A percentile compares a stretch with the other conserved stretches of the same genome.
These are phyloP conservation scores for Batrachochytrium dendrobatidis DNA, from an alignment of 371 early-diverging fungal genomes.

Conservation along the genomic window DNA sequence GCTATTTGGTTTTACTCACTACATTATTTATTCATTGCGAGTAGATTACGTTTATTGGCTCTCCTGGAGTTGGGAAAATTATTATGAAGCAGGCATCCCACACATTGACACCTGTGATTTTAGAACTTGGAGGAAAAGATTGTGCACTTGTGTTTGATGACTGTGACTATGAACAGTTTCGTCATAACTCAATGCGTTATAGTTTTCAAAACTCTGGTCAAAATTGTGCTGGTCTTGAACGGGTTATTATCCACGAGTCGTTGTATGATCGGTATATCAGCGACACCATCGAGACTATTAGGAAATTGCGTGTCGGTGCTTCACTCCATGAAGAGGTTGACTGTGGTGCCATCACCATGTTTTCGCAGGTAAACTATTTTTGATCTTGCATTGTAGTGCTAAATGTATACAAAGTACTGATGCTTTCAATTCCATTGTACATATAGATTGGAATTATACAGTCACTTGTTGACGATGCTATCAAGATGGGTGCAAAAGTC, in stretches of 20 bases:
- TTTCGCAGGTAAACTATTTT: constrained; percentile 4
- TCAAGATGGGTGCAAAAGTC: constrained; percentile 66
- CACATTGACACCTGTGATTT: constrained; percentile 72
- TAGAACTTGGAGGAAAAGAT: constrained; percentile 91
- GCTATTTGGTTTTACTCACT: not conserved
- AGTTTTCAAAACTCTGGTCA: constrained; percentile 81
- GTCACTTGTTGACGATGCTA: constrained; percentile 60
- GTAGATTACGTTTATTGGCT: constrained; percentile 79
- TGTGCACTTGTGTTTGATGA: constrained; percentile 70
- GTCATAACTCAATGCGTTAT: constrained; percentile 69
- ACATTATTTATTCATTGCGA: constrained; percentile 17
- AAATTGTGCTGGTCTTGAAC: constrained; percentile 60
- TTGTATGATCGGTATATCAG: constrained; percentile 63
- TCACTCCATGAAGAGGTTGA: constrained; percentile 63
- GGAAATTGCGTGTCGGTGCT: constrained; percentile 59
- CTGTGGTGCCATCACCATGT: constrained; percentile 60
- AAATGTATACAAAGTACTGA: not conserved
- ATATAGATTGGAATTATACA: constrained; percentile 14
- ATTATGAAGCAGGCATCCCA: constrained; percentile 62
- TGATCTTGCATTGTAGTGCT: not conserved
- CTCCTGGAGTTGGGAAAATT: constrained; percentile 69
- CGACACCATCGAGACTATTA: constrained; percentile 49
- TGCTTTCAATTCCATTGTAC: no score
- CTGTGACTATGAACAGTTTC: constrained; percentile 56
- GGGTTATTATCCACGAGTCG: constrained; percentile 12